A percentile compares a stretch with the other conserved stretches of the same genome.
Conservation (phyloP, 2,329 filamentous ascomycete species). For the Penicillium sclerotigenum region DNA sequence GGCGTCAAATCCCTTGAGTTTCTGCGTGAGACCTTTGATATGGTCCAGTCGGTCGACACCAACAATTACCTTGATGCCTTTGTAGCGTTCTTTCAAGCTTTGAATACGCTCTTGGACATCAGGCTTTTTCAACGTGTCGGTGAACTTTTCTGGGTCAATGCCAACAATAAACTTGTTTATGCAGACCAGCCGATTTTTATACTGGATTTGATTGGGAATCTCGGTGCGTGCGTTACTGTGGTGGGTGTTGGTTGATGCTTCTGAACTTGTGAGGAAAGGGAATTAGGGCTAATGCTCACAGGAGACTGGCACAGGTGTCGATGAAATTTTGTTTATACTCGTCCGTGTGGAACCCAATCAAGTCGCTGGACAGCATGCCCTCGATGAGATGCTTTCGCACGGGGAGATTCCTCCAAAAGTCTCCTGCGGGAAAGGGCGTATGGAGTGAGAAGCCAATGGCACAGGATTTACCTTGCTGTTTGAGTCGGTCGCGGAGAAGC, state of each 20-base stretch:
- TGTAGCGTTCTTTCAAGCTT: slow-evolving; percentile 75
- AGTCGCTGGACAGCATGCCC: slow-evolving; percentile 79
- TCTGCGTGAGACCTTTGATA: slow-evolving; percentile 94
- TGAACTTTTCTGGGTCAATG: slow-evolving; percentile 92
- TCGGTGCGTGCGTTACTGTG: slow-evolving; percentile 49
- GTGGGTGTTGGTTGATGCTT: background rate
- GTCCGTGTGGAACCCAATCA: slow-evolving; percentile 98
- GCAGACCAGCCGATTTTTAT: slow-evolving; percentile 74
- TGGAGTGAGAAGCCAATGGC: slow-evolving; percentile 96
- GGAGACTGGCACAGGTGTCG: slow-evolving; percentile 80
- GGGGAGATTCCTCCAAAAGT: slow-evolving; percentile 88
- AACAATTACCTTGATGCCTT: slow-evolving; percentile 85
- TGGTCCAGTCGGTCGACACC: slow-evolving; percentile 93
- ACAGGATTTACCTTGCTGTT: slow-evolving; percentile 68
- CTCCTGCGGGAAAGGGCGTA: slow-evolving; percentile 87
- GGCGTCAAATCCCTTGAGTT: slow-evolving; percentile 85
- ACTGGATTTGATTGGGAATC: slow-evolving; percentile 82
- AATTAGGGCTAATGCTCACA: slow-evolving; percentile 49
- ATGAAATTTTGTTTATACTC: slow-evolving; percentile 91
- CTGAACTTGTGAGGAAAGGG: background rate
- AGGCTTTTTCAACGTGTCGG: slow-evolving; percentile 71
- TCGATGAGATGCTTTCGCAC: slow-evolving; percentile 79
- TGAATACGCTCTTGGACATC: slow-evolving; percentile 78
- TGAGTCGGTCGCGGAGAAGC: slow-evolving; percentile 76
- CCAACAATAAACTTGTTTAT: slow-evolving; percentile 92